Base-by-base conservation (phyloP, 2,329 filamentous ascomycete species). In the Uncinocarpus reesii region DNA sequence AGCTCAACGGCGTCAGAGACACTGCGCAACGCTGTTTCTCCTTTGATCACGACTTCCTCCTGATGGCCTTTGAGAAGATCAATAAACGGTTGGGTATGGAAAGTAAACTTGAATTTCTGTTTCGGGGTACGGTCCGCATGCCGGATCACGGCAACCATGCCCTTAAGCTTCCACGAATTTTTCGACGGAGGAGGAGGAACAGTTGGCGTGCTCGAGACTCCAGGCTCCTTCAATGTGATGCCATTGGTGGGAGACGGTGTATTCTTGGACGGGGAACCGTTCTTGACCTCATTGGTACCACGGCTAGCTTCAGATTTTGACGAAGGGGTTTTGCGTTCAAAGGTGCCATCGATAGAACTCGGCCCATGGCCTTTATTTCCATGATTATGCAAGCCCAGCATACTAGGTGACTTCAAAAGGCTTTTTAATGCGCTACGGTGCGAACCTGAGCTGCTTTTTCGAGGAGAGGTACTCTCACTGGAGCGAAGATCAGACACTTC, bases 101-200 rank as follows among this genome's bases (percentile, higher is more conserved):
- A 96, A 0, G 92, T 98, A 60, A 96, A 98, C 64, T 98, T 98
- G 74, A 95, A 95, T 64, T 98, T 98, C 60, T 98, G 92, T 69
- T 98, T 98, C 2, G 92, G 92, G 1, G 92, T 98, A 49, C 92
- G 83, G 68, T 98, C 92, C 2, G 93, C 93, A 66, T 98, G 92
- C 23, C 92, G 81, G 55, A 98, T 88, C 13, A 98, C 92, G 1
- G 89, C 90, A 0, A 98, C 90, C 69, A 98, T 89, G 10, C 92
- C 92, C 68, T 98, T 98, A 45, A 98, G 73, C 65, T 95, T 96
- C 92, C 92, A 98, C 8, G 92, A 87, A 60, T 94, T 88, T 59
- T 95, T 95, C 0, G 80, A 80, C 2, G 83, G 83, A 37, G 81
- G 80, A 7, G 79, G 75, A 2, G 79, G 72, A 18, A 71, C 68